Conservation (phyloP, 768 basidiomycete genomes). For the Filobasidium floriforme region DNA sequence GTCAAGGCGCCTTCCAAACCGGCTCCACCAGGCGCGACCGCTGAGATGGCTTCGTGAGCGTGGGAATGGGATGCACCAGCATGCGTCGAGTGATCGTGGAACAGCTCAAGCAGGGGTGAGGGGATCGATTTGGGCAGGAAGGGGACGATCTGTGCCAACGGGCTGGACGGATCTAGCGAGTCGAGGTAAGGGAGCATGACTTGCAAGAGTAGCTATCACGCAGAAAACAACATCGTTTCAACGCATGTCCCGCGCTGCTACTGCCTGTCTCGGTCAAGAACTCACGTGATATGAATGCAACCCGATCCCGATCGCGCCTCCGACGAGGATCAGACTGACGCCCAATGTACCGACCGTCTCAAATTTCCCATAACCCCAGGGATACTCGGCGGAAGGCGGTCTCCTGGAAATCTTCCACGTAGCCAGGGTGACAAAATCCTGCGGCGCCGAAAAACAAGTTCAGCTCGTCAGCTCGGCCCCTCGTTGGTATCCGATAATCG, state of each 20-base stretch:
- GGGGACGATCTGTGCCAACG: slow-evolving; percentile 30
- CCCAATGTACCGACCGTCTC: slow-evolving; percentile 91
- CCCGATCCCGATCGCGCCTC: slow-evolving; percentile 50
- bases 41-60: slow-evolving; percentile 48
- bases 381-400: slow-evolving; percentile 62
- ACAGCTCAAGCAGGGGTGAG: slow-evolving; percentile 42
- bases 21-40: slow-evolving; percentile 23
- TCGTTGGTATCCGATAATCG: background rate
- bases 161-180: slow-evolving; percentile 57
- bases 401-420: slow-evolving; percentile 78
- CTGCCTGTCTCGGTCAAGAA: background rate
- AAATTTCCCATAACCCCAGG: slow-evolving; percentile 56
- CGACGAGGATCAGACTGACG: slow-evolving; percentile 67
- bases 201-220: slow-evolving; percentile 59
- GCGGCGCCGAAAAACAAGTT: background rate
- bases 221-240: background rate
- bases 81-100: slow-evolving; percentile 50
- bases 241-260: background rate
- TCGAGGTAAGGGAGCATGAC: slow-evolving; percentile 61
- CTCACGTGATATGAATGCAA: slow-evolving; percentile 67
- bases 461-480: too few relatives aligned
- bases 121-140: slow-evolving; percentile 40
- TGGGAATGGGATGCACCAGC: slow-evolving; percentile 54
- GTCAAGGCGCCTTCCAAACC: slow-evolving; percentile 11
- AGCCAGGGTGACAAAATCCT: slow-evolving; percentile 80